Evolutionary conservation across 139 green algal species (phyloP), one percentile per base, ranked within the genome.

Genomic region (Marvania coccoides): DNA sequence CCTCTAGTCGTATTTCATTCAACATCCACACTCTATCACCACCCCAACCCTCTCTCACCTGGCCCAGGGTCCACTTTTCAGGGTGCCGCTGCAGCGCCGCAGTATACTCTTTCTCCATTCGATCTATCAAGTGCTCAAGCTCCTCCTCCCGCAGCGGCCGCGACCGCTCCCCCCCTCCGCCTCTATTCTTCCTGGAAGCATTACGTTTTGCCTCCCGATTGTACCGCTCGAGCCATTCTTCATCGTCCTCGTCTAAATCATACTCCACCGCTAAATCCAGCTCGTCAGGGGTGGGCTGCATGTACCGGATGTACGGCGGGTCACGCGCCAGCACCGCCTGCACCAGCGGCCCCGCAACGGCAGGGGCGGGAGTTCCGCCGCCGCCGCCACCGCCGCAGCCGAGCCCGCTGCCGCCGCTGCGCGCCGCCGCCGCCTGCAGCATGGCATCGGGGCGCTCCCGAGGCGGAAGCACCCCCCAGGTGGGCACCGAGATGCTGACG

Each of bases 181-280:
- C 24, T n/a, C n/a, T n/a, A n/a, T n/a, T n/a, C n/a, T n/a, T n/a
- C n/a, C n/a, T n/a, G n/a, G n/a, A n/a, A n/a, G n/a, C n/a, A n/a
- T n/a, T n/a, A 14, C 55, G 26, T 23, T 36, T 8, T 36, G 69
- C 60, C 62, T 60, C 35, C 15, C 46, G 34, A 63, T 98, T 98
- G 73, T 88, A 92, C 0, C 63, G 48, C n/a, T 72, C 73, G 46
- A 98, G 80, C 92, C 94, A 98, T 55, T 90, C 78, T 73, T 96
- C 89, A 60, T 98, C 93, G 29, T 96, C 90, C 13, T 91, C 80
- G 63, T 98, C 93, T 55, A 98, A 70, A 65, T 98, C 93, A 69
- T 98, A 98, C 77, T 98, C 93, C 23, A 96, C 79, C 15, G 58
- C 47, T 12, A 73, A 39, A 15, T 83, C 75, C 35, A 77, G 53